Evolutionary conservation across 768 basidiomycete species (phyloP), one percentile per base, ranked within the genome.

Genomic region (Galerina marginata): DNA sequence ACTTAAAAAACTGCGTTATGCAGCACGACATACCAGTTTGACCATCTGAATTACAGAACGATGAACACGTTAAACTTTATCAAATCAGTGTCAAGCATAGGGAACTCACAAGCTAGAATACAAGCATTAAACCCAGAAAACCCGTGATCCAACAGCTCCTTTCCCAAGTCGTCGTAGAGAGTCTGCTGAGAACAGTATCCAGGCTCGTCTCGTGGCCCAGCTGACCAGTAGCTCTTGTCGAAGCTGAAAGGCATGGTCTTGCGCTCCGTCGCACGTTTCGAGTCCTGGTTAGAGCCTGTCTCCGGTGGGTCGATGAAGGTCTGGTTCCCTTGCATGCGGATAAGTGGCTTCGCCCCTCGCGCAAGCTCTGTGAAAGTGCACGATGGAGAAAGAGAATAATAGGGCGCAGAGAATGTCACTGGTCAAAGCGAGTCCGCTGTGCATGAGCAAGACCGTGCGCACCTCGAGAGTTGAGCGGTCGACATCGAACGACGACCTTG

Each of bases 211-310:
- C 92, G 83, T 9, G 91, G 83, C 1, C 95, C 93, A 12, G 95
- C 95, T 42, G 94, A 95, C 96, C 95, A 96, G 75, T 98, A 99
- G 56, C 91, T 92, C 83, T 96, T 96, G 84, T 99, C 96, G 66
- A 98, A 99, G 63, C 91, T 90, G 75, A 99, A 99, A 0, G 84
- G 75, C 86, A 95, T 91, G 6, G 89, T 85, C 79, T 92, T 96
- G 67, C 93, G 88, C 75, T 97, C 96, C 7, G 91, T 89, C 15
- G 94, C 92, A 69, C 93, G 91, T 69, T 92, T 92, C 16, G 84
- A 74, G 69, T 87, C 85, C 70, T 87, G 88, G 42, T 79, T 65
- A 4, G 89, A 87, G 43, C 90, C 91, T 12, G 73, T 15, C 68
- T 96, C 93, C 33, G 96, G 96, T 15, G 96, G 95, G 74, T 96